Evolutionary conservation across 257 asterid species (phyloP).

Genomic region (Nicotiana otophora): DNA sequence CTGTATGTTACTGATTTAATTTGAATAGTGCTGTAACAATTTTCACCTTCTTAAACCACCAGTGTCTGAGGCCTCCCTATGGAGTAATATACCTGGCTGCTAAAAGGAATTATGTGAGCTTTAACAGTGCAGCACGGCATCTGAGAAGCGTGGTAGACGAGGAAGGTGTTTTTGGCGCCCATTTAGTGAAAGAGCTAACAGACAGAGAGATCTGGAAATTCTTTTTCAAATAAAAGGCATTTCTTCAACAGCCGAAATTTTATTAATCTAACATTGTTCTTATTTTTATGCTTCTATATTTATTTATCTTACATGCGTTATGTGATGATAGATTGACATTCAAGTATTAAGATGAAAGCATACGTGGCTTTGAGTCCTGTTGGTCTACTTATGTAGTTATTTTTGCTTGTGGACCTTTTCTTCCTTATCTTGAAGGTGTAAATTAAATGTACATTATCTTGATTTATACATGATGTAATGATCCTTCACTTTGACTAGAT

Average conservation of each 20-base stretch:
- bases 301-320: background rate
- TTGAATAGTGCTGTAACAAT: background rate
- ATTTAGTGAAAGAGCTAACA: constrained; percentile 28
- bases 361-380: background rate
- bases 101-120: constrained; percentile 28
- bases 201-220: constrained; percentile 37
- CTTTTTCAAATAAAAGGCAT: constrained; percentile 23
- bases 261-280: background rate
- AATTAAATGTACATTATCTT: constrained; percentile 1
- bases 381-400: background rate
- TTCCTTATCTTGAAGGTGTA: constrained; percentile 4
- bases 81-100: constrained; percentile 35
- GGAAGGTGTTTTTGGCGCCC: constrained; percentile 34
- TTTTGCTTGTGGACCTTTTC: constrained; percentile 4
- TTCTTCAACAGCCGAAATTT: background rate
- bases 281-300: background rate
- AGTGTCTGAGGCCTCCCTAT: constrained; percentile 38
- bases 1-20: background rate
- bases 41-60: background rate
- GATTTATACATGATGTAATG: background rate
- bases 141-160: constrained; percentile 29
- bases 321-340: background rate
- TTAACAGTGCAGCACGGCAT: constrained; percentile 29
- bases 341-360: background rate
- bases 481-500: background rate